phyloP scores from a whole-genome alignment of 208 protist species.

The Borovskyia barvae region DNA sequence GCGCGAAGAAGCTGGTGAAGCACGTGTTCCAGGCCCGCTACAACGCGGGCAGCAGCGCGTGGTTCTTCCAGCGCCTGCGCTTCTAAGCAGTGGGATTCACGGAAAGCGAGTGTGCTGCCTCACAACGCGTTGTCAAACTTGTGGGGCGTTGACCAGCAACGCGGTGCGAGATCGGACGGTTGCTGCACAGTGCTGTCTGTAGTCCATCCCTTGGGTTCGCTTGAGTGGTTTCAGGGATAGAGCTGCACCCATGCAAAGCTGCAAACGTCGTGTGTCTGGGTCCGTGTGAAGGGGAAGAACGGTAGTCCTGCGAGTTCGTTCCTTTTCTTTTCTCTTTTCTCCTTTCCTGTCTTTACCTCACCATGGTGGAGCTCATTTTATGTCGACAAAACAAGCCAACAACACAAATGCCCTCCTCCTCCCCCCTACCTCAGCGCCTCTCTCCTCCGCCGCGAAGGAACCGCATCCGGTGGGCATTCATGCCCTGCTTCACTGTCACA shows the following conservation, averaged over 20 bases:
- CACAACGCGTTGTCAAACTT: not conserved
- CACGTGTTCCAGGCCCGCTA: constrained; percentile 95
- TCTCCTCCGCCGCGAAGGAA: too few species aligned
- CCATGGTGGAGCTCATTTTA: not conserved
- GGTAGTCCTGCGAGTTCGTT: not conserved
- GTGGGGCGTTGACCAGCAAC: too few species aligned
- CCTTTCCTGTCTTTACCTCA: not conserved
- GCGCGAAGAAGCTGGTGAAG: constrained; percentile 78
- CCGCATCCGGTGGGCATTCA: too few species aligned
- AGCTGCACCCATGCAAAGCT: not conserved
- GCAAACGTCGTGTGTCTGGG: not conserved
- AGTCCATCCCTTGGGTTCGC: not conserved
- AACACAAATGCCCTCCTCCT: too few species aligned
- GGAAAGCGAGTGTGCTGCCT: not conserved
- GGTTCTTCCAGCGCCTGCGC: constrained; percentile 98
- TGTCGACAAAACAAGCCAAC: too few species aligned
- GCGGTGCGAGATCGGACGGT: too few species aligned
- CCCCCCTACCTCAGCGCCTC: too few species aligned
- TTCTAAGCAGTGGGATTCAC: constrained; percentile 90
- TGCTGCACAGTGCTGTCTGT: not conserved
- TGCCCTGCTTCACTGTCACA: too few species aligned
- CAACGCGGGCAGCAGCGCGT: constrained; percentile 96
- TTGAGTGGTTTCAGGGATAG: too few species aligned
- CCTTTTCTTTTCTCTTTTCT: not conserved
- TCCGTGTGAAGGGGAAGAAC: not conserved